Evolutionary conservation across 2,329 filamentous ascomycete genomes (phyloP).

Genomic region (Aspergillus sojae): DNA sequence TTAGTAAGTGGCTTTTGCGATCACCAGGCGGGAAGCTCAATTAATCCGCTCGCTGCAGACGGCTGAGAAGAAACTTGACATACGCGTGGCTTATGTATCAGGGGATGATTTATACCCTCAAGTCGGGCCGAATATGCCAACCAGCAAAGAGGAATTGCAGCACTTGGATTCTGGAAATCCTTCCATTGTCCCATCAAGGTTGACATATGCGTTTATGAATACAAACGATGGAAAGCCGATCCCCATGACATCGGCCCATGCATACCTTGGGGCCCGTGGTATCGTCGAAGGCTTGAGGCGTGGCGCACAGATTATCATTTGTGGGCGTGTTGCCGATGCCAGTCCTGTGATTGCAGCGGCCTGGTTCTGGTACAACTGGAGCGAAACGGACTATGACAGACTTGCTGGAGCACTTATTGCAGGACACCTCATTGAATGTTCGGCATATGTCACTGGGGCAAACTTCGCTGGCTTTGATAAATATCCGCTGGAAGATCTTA

Average conservation of each 20-base stretch:
- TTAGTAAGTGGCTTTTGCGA: constrained; percentile 31
- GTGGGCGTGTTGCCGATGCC: constrained; percentile 54
- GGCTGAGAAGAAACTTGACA: constrained; percentile 33
- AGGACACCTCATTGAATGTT: constrained; percentile 59
- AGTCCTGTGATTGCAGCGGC: constrained; percentile 60
- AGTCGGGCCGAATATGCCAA: constrained; percentile 36
- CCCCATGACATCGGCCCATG: constrained; percentile 48
- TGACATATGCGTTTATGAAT: constrained; percentile 43
- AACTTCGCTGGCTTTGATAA: constrained; percentile 56
- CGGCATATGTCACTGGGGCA: constrained; percentile 56
- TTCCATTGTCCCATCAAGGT: constrained; percentile 36
- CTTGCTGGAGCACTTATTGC: constrained; percentile 56
- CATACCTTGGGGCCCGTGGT: constrained; percentile 56
- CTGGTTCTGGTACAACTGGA: constrained; percentile 60
- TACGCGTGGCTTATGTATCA: constrained; percentile 50
- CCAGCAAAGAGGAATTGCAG: constrained; percentile 34
- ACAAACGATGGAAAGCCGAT: constrained; percentile 42
- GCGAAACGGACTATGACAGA: constrained; percentile 49
- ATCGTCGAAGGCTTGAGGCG: constrained; percentile 48
- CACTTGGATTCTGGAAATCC: constrained; percentile 48
- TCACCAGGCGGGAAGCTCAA: neutral
- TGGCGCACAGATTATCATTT: constrained; percentile 54
- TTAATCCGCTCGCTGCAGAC: constrained; percentile 27
- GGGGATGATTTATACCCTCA: constrained; percentile 49
- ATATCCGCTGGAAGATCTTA: constrained; percentile 43